Evolutionary conservation across 257 asterid genomes (phyloP), one percentile per base, ranked within the genome.

Genomic region (Nemophila menziesii): DNA sequence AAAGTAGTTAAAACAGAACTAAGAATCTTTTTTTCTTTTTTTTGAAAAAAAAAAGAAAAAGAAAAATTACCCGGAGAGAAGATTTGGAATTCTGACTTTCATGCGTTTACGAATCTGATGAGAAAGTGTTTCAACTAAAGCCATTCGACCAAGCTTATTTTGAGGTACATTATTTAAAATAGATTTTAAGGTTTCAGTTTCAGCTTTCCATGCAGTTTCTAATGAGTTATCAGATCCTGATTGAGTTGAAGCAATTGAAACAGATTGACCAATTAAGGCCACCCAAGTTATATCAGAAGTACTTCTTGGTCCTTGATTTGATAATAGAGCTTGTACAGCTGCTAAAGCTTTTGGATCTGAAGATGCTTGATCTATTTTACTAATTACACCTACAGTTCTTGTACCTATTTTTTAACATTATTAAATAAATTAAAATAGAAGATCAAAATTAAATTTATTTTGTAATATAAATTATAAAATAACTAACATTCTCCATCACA

Each of bases 221-320:
- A 86, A 57, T 20, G 96, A 86, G 65, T 77, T 86, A 43, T 86
- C 97, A 52, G 77, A 56, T 46, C 96, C 92, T 21, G 97, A 68
- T 67, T 82, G 96, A 26, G 93, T 71, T 61, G 97, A 77, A 43
- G 97, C 94, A 52, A 86, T 82, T 33, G 97, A 53, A 27, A 86
- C 95, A 1, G 97, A 86, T 57, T 86, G 97, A 49, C 97, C 97
- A 70, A 90, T 90, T 75, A 90, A 79, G 66, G 92, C 99, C 55
- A 90, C 99, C 96, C 96, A 90, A 0, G 94, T 92, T 55, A 90
- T 78, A 67, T 90, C 96, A 46, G 89, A 67, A 50, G 93, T 79
- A 62, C 89, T 85, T 62, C 94, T 61, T 33, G 99, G 99, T 54
- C 99, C 99, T 75, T 90, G 94, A 64, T 75, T 73, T 57, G 61